Percentiles rank a stretch among this genome's conserved stretches.
These are phyloP conservation scores for Fusarium devonianum DNA, from an alignment of 2,329 filamentous ascomycete genomes.

Conservation along the genomic window DNA sequence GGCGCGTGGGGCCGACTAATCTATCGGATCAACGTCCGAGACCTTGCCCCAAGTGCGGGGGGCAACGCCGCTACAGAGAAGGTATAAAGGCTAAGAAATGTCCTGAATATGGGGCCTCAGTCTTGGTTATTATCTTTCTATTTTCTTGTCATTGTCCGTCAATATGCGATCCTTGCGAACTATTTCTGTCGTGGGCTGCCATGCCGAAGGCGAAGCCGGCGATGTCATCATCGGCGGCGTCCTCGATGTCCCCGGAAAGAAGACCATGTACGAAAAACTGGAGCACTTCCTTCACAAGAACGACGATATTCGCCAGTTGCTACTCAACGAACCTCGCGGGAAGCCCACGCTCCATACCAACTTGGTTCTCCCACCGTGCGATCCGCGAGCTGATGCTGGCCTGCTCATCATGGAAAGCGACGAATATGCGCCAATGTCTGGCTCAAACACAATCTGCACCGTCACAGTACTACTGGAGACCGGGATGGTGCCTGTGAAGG, in stretches of 20 bases:
- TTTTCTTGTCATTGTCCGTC: no score
- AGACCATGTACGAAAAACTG: slow-evolving; percentile 58
- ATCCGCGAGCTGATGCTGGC: slow-evolving; percentile 53
- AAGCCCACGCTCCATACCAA: slow-evolving; percentile 51
- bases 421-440: slow-evolving; percentile 51
- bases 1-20: background rate
- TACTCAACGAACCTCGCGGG: slow-evolving; percentile 56
- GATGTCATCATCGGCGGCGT: slow-evolving; percentile 59
- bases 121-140: no score
- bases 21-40: background rate
- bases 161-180: slow-evolving; percentile 28
- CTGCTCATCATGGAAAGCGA: slow-evolving; percentile 57
- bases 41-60: background rate
- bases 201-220: slow-evolving; percentile 54
- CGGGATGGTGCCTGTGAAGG: slow-evolving; percentile 54
- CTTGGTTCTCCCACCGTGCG: slow-evolving; percentile 52
- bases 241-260: slow-evolving; percentile 48
- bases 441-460: slow-evolving; percentile 54
- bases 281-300: slow-evolving; percentile 50
- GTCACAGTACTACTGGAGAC: slow-evolving; percentile 56
- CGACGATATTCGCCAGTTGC: slow-evolving; percentile 49
- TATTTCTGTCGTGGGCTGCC: slow-evolving; percentile 46
- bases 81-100: no score
- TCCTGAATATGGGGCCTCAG: no score
- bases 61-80: no score